A percentile compares a stretch with the other conserved stretches of the same genome.
Conservation (phyloP, 2,329 filamentous ascomycete species). For the Didymella arachidicola region DNA sequence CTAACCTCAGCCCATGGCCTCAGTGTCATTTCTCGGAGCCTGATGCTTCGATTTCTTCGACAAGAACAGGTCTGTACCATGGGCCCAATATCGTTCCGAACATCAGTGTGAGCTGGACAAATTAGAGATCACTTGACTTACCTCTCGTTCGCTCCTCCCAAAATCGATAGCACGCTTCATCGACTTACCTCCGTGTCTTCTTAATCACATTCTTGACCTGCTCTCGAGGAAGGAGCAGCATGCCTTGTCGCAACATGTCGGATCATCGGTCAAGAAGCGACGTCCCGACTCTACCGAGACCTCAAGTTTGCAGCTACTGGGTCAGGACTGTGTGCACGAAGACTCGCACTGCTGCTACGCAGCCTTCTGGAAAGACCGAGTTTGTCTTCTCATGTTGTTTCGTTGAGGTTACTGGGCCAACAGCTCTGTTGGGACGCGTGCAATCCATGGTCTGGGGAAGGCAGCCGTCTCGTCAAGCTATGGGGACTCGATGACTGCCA, state of each 20-base stretch:
- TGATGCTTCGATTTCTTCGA: neutral
- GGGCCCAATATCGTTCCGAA: neutral
- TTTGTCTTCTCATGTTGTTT: constrained; percentile 24
- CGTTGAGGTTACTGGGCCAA: constrained; percentile 27
- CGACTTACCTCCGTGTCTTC: constrained; percentile 27
- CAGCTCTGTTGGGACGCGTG: constrained; percentile 32
- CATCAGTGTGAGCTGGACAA: neutral
- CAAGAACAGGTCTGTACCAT: neutral
- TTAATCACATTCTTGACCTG: constrained; percentile 26
- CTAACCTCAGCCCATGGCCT: constrained; percentile 6
- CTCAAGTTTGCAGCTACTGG: constrained; percentile 31
- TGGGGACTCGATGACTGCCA: constrained; percentile 34
- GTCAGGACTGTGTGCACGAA: constrained; percentile 30
- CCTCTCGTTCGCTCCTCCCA: neutral
- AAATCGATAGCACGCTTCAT: constrained; percentile 28
- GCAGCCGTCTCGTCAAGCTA: constrained; percentile 20
- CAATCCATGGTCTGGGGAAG: constrained; percentile 30
- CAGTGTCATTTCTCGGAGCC: neutral
- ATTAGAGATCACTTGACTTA: neutral
- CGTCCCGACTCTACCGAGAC: constrained; percentile 30
- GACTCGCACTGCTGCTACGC: constrained; percentile 30
- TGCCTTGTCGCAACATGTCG: constrained; percentile 27
- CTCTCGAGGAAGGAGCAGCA: constrained; percentile 26
- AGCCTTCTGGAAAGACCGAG: constrained; percentile 33
- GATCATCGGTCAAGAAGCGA: constrained; percentile 21